These are phyloP conservation scores for Setaria viridis DNA, from an alignment of 202 grass and related monocot genomes.

Conservation along the genomic window DNA sequence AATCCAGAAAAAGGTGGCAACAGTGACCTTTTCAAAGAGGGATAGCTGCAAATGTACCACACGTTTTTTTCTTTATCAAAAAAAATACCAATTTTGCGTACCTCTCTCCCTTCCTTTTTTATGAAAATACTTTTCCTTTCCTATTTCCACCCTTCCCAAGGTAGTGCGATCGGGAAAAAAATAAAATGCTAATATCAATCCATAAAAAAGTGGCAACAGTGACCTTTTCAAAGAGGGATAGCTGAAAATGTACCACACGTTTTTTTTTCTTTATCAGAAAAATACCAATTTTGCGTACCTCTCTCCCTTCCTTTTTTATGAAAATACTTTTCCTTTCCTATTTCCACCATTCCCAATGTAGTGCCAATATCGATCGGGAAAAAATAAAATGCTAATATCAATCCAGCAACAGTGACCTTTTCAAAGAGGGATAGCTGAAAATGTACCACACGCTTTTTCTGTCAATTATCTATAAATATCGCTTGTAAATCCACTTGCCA, in stretches of 20 bases:
- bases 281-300: slow-evolving; percentile 21
- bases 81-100: slow-evolving; percentile 15
- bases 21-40: not conserved
- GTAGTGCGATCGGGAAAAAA: not conserved
- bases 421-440: too few species aligned
- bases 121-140: not conserved
- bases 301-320: not conserved
- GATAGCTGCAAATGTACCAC: too few species aligned
- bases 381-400: not conserved
- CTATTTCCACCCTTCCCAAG: not conserved
- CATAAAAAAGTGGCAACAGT: not conserved
- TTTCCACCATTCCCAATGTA: not conserved
- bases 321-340: not conserved
- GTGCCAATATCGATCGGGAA: not conserved
- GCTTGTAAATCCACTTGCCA: too few species aligned
- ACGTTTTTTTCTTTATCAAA: too few species aligned
- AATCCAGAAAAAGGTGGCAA: not conserved
- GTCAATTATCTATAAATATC: too few species aligned
- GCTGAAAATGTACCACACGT: too few species aligned
- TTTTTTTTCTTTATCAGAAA: not conserved
- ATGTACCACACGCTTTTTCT: too few species aligned
- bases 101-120: not conserved
- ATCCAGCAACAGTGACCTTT: too few species aligned
- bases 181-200: not conserved
- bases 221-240: not conserved